Percentiles rank a stretch among this genome's conserved stretches.
These are phyloP conservation scores for Fusarium sp. DNA, from an alignment of 2,329 filamentous ascomycete species.

Conservation along the genomic window DNA sequence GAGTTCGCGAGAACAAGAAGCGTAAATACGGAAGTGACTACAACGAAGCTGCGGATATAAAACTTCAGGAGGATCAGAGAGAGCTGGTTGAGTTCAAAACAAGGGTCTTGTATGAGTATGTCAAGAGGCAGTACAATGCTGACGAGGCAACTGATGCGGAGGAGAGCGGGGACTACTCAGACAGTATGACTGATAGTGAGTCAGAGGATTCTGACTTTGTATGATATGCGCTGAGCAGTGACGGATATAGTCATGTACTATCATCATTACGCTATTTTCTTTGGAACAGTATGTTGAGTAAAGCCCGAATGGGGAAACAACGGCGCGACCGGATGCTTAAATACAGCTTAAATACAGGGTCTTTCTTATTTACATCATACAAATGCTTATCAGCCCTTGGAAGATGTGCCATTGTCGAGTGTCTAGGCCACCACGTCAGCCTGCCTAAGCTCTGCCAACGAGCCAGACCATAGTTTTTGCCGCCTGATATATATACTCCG, in stretches of 20 bases:
- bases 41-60: background rate
- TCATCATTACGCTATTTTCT: background rate
- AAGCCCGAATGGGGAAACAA: background rate
- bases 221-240: background rate
- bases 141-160: background rate
- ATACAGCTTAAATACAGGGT: no score
- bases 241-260: background rate
- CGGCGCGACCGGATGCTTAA: background rate
- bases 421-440: background rate
- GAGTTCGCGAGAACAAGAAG: constrained; percentile 6
- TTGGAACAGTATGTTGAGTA: background rate
- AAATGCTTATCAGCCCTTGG: background rate
- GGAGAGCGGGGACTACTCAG: background rate
- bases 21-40: constrained; percentile 11
- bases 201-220: background rate
- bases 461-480: background rate
- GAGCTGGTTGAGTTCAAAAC: background rate
- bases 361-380: no score
- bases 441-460: background rate
- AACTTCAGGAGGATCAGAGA: background rate
- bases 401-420: background rate
- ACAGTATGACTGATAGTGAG: no score
- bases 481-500: no score
- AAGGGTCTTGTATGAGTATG: background rate
- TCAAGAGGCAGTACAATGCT: background rate